phyloP scores from a whole-genome alignment of 768 basidiomycete species.

The Hemileccinum rubropunctum region DNA sequence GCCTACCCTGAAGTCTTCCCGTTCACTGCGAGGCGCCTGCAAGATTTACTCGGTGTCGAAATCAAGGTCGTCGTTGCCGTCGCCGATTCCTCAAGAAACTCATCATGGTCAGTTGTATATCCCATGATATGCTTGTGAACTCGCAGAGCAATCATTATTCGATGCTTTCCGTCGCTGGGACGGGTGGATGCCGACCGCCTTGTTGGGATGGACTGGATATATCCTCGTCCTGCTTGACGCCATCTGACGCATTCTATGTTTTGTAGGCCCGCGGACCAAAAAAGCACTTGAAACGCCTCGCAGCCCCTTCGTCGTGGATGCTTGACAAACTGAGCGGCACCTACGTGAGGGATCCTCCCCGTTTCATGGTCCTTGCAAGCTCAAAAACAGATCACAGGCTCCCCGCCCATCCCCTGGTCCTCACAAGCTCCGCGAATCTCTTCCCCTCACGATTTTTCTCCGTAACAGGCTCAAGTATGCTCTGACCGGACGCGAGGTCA shows the following conservation, averaged over 20 bases:
- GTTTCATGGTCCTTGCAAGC: not conserved
- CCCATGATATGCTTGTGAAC: not conserved
- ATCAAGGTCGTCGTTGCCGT: constrained; percentile 22
- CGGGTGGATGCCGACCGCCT: constrained; percentile 27
- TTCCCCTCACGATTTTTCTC: constrained; percentile 96
- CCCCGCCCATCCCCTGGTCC: constrained; percentile 97
- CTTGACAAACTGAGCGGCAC: constrained; percentile 97
- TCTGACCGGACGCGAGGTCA: constrained; percentile 93
- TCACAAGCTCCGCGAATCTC: constrained; percentile 98
- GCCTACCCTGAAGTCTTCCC: constrained; percentile 26
- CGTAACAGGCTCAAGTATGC: constrained; percentile 99
- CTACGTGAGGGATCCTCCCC: constrained; percentile 56
- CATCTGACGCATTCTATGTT: constrained; percentile 19
- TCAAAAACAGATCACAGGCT: constrained; percentile 51
- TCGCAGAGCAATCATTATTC: not conserved
- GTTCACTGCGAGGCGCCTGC: not conserved
- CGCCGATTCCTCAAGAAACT: constrained; percentile 25
- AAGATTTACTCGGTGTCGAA: constrained; percentile 13
- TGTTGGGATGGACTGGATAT: constrained; percentile 19
- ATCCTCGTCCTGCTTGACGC: not conserved
- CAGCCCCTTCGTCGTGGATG: constrained; percentile 99
- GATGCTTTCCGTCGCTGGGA: not conserved
- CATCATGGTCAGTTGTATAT: constrained; percentile 32
- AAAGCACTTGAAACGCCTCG: constrained; percentile 98
- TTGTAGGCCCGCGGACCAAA: constrained; percentile 92